phyloP scores from a whole-genome alignment of 2,329 filamentous ascomycete genomes.

The Escovopsis sp. region DNA sequence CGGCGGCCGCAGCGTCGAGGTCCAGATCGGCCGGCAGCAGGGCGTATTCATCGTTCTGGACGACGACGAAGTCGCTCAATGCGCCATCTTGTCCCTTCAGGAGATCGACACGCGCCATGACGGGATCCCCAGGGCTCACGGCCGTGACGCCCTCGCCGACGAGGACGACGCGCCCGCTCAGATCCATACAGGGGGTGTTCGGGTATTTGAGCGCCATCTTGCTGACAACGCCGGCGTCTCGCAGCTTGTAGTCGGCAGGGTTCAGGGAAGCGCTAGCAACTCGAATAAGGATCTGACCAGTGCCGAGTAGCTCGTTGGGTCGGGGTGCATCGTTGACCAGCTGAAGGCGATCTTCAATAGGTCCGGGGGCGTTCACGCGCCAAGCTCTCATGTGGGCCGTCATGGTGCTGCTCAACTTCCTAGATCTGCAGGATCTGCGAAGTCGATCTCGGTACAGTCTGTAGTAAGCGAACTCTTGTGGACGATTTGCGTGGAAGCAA shows the following conservation, averaged over 20 bases:
- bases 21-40: slow-evolving; percentile 24
- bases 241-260: slow-evolving; percentile 34
- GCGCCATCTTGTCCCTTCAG: slow-evolving; percentile 22
- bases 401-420: slow-evolving; percentile 2
- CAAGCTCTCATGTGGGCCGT: slow-evolving; percentile 15
- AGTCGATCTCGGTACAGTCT: no score
- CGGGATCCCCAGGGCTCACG: slow-evolving; percentile 23
- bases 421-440: no score
- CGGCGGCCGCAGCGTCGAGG: slow-evolving; percentile 25
- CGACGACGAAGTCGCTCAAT: slow-evolving; percentile 26
- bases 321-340: slow-evolving; percentile 7
- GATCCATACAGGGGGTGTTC: slow-evolving; percentile 33
- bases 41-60: slow-evolving; percentile 17
- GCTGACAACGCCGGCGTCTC: slow-evolving; percentile 24
- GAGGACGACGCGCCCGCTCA: slow-evolving; percentile 31
- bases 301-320: slow-evolving; percentile 8
- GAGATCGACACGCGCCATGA: slow-evolving; percentile 24
- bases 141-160: slow-evolving; percentile 13
- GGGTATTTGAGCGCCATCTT: slow-evolving; percentile 19
- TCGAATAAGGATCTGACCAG: slow-evolving; percentile 24
- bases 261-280: slow-evolving; percentile 30
- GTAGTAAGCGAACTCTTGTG: no score
- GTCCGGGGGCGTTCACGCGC: slow-evolving; percentile 13
- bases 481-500: no score
- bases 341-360: slow-evolving; percentile 10